phyloP scores from a whole-genome alignment of 106 monocot species.

The Dioscorea zingiberensis region DNA sequence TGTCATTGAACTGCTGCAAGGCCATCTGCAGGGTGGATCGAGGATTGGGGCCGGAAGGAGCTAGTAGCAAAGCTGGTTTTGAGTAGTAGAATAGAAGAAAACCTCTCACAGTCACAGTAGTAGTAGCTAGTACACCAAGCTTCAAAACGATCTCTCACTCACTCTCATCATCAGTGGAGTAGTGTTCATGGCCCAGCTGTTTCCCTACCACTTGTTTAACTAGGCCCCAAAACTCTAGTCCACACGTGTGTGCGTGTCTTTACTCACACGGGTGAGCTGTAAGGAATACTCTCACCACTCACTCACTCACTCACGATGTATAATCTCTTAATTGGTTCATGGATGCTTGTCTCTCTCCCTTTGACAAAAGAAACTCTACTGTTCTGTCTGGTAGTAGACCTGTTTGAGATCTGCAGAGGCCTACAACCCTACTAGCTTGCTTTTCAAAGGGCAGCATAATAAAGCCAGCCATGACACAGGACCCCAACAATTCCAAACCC shows the following conservation, averaged over 20 bases:
- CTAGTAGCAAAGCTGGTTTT: too few species aligned
- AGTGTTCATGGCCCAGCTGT: neutral
- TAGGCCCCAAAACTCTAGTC: neutral
- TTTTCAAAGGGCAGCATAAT: slow-evolving; percentile 5
- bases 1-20: slow-evolving; percentile 6
- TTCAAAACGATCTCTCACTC: neutral
- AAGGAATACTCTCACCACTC: neutral
- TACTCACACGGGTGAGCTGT: slow-evolving; percentile 10
- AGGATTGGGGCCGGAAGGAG: too few species aligned
- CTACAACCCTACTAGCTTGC: slow-evolving; percentile 11
- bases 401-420: slow-evolving; percentile 9
- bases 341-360: slow-evolving; percentile 10
- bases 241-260: slow-evolving; percentile 18
- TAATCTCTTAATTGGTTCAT: neutral
- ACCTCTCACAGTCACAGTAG: too few species aligned
- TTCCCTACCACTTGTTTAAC: slow-evolving; percentile 1
- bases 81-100: too few species aligned
- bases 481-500: too few species aligned
- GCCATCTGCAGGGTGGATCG: too few species aligned
- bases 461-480: too few species aligned
- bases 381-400: slow-evolving; percentile 13
- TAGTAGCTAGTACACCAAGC: too few species aligned
- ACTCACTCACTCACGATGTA: neutral
- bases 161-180: neutral
- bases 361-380: slow-evolving; percentile 22